These are phyloP conservation scores for Podaxis rugospora DNA, from an alignment of 768 basidiomycete genomes.

Conservation along the genomic window DNA sequence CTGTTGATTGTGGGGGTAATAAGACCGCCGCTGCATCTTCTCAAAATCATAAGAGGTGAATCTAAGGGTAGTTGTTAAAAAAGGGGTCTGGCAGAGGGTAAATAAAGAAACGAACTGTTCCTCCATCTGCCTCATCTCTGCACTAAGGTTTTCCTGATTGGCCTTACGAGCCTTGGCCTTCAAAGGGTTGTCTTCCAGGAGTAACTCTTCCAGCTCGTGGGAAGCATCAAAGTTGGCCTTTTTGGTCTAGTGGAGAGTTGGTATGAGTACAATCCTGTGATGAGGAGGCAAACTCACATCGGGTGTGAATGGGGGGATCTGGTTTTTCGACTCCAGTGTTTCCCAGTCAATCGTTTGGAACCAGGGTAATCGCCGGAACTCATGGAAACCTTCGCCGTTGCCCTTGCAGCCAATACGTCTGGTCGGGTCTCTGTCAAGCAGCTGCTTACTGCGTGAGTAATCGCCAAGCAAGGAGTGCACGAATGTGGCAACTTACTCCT, in stretches of 20 bases:
- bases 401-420: slow-evolving; percentile 82
- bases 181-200: slow-evolving; percentile 94
- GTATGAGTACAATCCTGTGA: slow-evolving; percentile 11
- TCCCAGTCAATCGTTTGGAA: slow-evolving; percentile 89
- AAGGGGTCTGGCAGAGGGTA: slow-evolving; percentile 1
- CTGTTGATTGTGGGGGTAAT: slow-evolving; percentile 83
- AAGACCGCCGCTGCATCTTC: slow-evolving; percentile 86
- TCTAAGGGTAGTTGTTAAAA: slow-evolving; percentile 33
- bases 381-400: slow-evolving; percentile 73
- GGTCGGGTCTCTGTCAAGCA: slow-evolving; percentile 81
- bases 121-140: slow-evolving; percentile 97
- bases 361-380: slow-evolving; percentile 81
- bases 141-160: slow-evolving; percentile 82
- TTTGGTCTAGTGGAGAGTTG: slow-evolving; percentile 62
- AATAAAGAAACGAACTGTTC: slow-evolving; percentile 69
- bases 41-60: slow-evolving; percentile 92
- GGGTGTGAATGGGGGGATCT: slow-evolving; percentile 81
- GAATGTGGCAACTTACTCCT: slow-evolving; percentile 53
- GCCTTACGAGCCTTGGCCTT: slow-evolving; percentile 92
- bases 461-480: background rate
- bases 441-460: slow-evolving; percentile 35
- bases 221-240: slow-evolving; percentile 99
- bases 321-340: slow-evolving; percentile 70
- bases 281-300: slow-evolving; percentile 50
- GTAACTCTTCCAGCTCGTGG: slow-evolving; percentile 92